Evolutionary conservation across 2,329 filamentous ascomycete genomes (phyloP), one percentile per base, ranked within the genome.

Genomic region (Fusarium nurragi): DNA sequence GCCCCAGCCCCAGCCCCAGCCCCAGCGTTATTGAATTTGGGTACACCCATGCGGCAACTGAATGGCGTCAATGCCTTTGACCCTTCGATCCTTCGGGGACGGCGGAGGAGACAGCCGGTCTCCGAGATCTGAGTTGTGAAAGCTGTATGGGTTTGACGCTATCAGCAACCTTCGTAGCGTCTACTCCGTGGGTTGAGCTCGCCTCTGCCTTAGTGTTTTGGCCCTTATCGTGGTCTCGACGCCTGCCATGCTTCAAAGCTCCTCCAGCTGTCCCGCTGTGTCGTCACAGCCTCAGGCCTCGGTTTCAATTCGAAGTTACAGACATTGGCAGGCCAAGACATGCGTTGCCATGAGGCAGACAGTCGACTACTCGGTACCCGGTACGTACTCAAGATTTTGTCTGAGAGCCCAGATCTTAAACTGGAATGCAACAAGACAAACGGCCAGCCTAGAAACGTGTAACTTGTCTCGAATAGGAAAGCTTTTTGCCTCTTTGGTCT

Each of bases 331-430:
- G 19, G 19, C 41, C 37, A 19, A 34, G 37, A 30, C 41, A 39
- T 40, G 22, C 22, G 26, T 25, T 36, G 45, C 43, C 55, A 41
- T 60, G 16, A 32, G 22, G 14, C 13, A 34, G 37, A n/a, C n/a
- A n/a, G 12, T 19, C 26, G 22, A 45, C 4, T 34, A 8, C 30
- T 61, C 38, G 41, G 58, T 61, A 49, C 43, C 49, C 43, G 58
- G 56, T 48, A 49, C 43, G 22, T 59, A 38, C 19, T 40, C 37
- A 21, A 34, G 40, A 40, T 47, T 21, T 25, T 60, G 36, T 50
- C 53, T 60, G 18, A 54, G 57, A 59, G 62, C 45, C 44, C 36
- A 63, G 52, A 60, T 57, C 34, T 59, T 28, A 26, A 36, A 18
- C 43, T 45, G 47, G 45, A 40, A 46, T 44, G 47, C 12, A 32